Percentiles rank a stretch among this genome's conserved stretches.
Conservation (phyloP, 1,284 basidiomycete genomes). For the Puccinia polysora region DNA sequence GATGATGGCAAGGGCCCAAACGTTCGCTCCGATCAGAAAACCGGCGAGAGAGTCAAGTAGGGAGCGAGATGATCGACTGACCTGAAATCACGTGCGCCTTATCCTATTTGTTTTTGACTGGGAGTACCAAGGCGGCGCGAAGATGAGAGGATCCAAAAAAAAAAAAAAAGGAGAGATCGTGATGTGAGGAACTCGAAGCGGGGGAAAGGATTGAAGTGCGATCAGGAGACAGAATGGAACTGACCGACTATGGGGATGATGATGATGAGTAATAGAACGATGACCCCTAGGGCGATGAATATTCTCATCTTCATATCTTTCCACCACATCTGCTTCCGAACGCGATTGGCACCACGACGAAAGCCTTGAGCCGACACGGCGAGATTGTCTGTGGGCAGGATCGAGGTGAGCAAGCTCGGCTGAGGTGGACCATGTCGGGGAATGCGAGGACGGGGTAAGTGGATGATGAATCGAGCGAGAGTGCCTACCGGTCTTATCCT, state of each 20-base stretch:
- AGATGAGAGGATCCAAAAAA: too few relatives aligned
- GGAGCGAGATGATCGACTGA: neutral
- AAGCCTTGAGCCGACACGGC: slow-evolving; percentile 99
- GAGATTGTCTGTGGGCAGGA: slow-evolving; percentile 69
- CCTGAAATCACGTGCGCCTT: slow-evolving; percentile 44
- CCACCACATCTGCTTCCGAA: slow-evolving; percentile 81
- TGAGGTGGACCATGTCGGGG: neutral
- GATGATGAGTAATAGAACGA: slow-evolving; percentile 85
- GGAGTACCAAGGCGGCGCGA: too few relatives aligned
- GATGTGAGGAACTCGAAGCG: neutral
- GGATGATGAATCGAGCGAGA: too few relatives aligned
- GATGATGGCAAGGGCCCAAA: too few relatives aligned
- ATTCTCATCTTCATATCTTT: slow-evolving; percentile 67
- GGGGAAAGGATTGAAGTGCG: neutral
- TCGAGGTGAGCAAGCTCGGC: slow-evolving; percentile 8
- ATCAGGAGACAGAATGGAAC: neutral
- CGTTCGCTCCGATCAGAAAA: too few relatives aligned
- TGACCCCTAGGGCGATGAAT: slow-evolving; percentile 79
- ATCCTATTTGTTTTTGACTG: slow-evolving; percentile 44
- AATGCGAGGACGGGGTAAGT: slow-evolving; percentile 50
- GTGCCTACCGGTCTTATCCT: slow-evolving; percentile 99
- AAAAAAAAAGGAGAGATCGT: neutral
- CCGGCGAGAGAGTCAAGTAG: neutral
- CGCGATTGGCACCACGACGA: slow-evolving; percentile 90
- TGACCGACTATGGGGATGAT: slow-evolving; percentile 72